Evolutionary conservation across 257 asterid genomes (phyloP).

Genomic region (Haberlea rhodopensis): DNA sequence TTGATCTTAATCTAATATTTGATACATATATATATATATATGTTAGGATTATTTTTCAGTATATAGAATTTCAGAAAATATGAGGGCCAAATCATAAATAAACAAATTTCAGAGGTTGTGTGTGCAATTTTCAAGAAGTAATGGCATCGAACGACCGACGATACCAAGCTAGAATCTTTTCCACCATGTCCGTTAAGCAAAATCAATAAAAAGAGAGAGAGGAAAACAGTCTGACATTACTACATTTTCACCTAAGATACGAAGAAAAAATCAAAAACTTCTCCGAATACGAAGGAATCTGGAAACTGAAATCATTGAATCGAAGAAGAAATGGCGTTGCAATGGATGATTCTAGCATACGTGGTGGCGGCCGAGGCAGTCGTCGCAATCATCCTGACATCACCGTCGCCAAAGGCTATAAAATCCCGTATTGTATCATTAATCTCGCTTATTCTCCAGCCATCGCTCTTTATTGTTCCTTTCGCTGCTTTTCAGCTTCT

Average conservation of each 20-base stretch:
- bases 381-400: slow-evolving; percentile 57
- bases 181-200: slow-evolving; percentile 26
- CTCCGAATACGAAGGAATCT: slow-evolving; percentile 5
- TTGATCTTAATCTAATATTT: too few relatives aligned
- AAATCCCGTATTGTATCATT: slow-evolving; percentile 61
- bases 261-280: neutral
- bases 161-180: slow-evolving; percentile 23
- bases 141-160: neutral
- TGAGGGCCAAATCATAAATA: neutral
- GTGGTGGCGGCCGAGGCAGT: slow-evolving; percentile 87
- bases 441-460: slow-evolving; percentile 68
- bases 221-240: neutral
- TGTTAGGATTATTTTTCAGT: too few relatives aligned
- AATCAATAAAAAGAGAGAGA: neutral
- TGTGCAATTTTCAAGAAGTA: neutral
- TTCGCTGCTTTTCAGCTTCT: slow-evolving; percentile 87
- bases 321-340: slow-evolving; percentile 65
- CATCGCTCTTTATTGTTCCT: slow-evolving; percentile 73
- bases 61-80: too few relatives aligned
- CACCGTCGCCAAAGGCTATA: slow-evolving; percentile 70
- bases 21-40: too few relatives aligned
- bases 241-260: neutral
- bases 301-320: neutral
- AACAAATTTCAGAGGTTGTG: neutral
- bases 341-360: slow-evolving; percentile 75